Percentiles rank a stretch among this genome's conserved stretches.
phyloP scores from a whole-genome alignment of 2,329 filamentous ascomycete species.

The Cytospora leucostoma region DNA sequence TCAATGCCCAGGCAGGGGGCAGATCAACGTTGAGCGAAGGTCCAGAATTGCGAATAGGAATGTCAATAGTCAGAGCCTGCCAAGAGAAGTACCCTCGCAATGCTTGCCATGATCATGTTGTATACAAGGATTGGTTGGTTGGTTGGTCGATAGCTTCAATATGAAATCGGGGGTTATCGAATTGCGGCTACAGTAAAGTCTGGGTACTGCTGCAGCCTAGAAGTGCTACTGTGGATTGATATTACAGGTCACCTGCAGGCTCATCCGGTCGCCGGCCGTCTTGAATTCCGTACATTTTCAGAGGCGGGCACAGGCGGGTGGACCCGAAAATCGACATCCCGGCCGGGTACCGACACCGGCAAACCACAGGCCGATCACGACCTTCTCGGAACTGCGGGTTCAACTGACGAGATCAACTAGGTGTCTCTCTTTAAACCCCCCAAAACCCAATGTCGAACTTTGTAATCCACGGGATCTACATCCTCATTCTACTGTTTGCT shows the following conservation, averaged over 20 bases:
- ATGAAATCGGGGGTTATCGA: not conserved
- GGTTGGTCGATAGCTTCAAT: not conserved
- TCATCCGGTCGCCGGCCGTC: not conserved
- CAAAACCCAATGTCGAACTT: not conserved
- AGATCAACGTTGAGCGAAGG: not conserved
- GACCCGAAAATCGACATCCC: not conserved
- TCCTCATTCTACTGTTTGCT: not conserved
- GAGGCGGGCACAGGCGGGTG: constrained; percentile 1
- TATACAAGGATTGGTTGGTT: not conserved
- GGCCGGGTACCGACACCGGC: not conserved
- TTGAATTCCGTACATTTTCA: not conserved
- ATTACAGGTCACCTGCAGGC: constrained; percentile 2
- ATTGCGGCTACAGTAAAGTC: too few relatives aligned
- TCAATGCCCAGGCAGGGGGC: constrained; percentile 12
- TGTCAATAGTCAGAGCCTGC: not conserved
- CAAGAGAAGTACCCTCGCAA: not conserved
- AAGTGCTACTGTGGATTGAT: not conserved
- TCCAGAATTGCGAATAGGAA: not conserved
- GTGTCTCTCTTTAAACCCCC: not conserved
- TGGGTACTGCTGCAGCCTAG: not conserved
- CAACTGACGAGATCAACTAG: not conserved
- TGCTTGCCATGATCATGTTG: not conserved
- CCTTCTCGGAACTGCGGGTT: not conserved
- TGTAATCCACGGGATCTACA: not conserved
- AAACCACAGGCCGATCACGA: not conserved